Conservation (phyloP, 108 stramenopile genomes). For the Heterococcus sp. region DNA sequence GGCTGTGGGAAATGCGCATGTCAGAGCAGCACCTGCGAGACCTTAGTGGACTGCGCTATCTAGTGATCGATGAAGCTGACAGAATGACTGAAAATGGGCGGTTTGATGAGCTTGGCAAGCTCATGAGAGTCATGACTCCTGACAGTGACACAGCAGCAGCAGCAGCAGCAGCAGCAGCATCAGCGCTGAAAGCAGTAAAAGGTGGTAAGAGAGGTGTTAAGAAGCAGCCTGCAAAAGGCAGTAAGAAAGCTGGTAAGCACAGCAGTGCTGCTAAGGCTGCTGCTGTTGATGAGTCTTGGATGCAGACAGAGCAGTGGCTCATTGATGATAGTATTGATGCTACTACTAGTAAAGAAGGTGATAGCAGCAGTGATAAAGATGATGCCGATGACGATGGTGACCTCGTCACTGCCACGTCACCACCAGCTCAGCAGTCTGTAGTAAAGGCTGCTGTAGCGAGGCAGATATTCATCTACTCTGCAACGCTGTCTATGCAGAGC, state of each 20-base stretch:
- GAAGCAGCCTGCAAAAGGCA: too few relatives aligned
- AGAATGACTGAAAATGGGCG: slow-evolving; percentile 88
- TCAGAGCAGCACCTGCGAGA: slow-evolving; percentile 66
- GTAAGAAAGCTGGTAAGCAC: too few relatives aligned
- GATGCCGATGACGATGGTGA: too few relatives aligned
- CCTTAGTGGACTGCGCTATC: slow-evolving; percentile 70
- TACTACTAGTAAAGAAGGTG: too few relatives aligned
- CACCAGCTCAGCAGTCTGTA: too few relatives aligned
- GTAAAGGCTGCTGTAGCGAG: too few relatives aligned
- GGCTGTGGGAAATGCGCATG: slow-evolving; percentile 80
- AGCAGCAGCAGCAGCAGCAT: too few relatives aligned
- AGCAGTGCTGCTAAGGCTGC: too few relatives aligned
- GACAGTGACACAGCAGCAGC: background rate
- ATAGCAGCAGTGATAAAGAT: too few relatives aligned
- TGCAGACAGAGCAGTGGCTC: background rate
- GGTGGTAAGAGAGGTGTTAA: too few relatives aligned
- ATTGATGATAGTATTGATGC: too few relatives aligned
- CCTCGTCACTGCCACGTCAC: background rate
- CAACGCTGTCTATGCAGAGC: slow-evolving; percentile 71
- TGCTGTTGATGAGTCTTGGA: background rate
- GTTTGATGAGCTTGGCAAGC: slow-evolving; percentile 80
- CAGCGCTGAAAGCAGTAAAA: too few relatives aligned
- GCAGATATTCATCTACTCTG: slow-evolving; percentile 89
- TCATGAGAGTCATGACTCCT: slow-evolving; percentile 61
- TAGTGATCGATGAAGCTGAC: slow-evolving; percentile 95